phyloP scores from a whole-genome alignment of 768 basidiomycete species.

The Suillus sp. region DNA sequence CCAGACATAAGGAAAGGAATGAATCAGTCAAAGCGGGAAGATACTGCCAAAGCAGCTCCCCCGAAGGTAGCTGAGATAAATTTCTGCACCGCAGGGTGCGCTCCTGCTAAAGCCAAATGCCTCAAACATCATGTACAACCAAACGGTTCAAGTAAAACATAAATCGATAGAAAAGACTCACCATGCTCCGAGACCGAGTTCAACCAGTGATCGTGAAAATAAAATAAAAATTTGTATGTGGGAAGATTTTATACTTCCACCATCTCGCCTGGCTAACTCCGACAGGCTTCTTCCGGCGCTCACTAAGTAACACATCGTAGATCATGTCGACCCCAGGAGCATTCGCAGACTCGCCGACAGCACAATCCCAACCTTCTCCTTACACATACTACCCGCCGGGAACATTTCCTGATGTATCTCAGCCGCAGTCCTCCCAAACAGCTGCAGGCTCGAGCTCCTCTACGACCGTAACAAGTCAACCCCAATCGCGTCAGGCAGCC shows the following conservation, averaged over 20 bases:
- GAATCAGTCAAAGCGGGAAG: slow-evolving; percentile 50
- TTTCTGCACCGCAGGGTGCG: slow-evolving; percentile 76
- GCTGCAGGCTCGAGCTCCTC: slow-evolving; percentile 21
- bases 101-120: slow-evolving; percentile 90
- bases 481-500: slow-evolving; percentile 65
- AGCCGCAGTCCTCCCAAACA: slow-evolving; percentile 22
- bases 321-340: slow-evolving; percentile 35
- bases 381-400: slow-evolving; percentile 23
- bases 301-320: slow-evolving; percentile 23
- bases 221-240: slow-evolving; percentile 8
- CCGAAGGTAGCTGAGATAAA: slow-evolving; percentile 91
- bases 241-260: slow-evolving; percentile 26
- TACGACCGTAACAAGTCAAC: slow-evolving; percentile 26
- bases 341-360: slow-evolving; percentile 35
- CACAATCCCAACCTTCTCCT: slow-evolving; percentile 29
- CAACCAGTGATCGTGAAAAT: slow-evolving; percentile 17
- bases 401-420: slow-evolving; percentile 24
- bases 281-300: slow-evolving; percentile 21
- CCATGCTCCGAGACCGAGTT: slow-evolving; percentile 12
- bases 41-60: slow-evolving; percentile 44
- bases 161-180: slow-evolving; percentile 23
- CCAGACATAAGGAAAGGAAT: slow-evolving; percentile 5
- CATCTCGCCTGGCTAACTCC: slow-evolving; percentile 28
- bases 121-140: slow-evolving; percentile 74
- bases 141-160: background rate